Base-by-base conservation (phyloP, 2,329 filamentous ascomycete species). In the Alternaria ethzedia region DNA sequence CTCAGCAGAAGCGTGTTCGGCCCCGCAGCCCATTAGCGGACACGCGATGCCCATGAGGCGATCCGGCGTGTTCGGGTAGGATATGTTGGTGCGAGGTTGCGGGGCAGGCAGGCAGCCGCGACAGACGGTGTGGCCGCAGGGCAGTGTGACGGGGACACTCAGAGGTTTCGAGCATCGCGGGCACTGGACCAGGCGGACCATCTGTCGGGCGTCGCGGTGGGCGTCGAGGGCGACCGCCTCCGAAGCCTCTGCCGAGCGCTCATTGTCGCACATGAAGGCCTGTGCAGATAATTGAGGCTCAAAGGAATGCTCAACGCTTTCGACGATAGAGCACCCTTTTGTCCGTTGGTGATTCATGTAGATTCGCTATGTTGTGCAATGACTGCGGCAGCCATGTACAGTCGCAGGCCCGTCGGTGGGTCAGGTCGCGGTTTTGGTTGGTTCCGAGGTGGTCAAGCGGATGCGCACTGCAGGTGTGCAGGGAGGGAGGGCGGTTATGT, bases 121-220 rank as follows among this genome's bases (percentile, higher is more conserved):
- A 81, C 94, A 97, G 11, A 97, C 80, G 11, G 90, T 90, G 74
- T 90, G 88, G 26, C 94, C 93, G 77, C 94, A 97, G 6, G 94
- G 93, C 5, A 97, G 82, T 0, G 91, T 91, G 60, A 93, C 85
- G 6, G 94, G 92, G 9, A 88, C 84, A 49, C 81, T 84, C 28
- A 96, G 83, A 1, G 91, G 90, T 46, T 83, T 83, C 4, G 90
- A 92, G 78, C 94, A 97, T 66, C 86, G 82, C 11, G 86, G 86
- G 77, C 94, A 97, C 80, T 96, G 93, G 57, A 96, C 85, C 44
- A 96, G 82, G 46, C 90, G 89, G 65, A 96, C 85, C 58, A 94
- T 83, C 61, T 87, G 82, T 67, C 91, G 85, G 17, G 88, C 86
- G 75, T 90, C 84, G 66, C 82, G 80, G 68, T 84, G 81, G 30